phyloP scores from a whole-genome alignment of 192 early-diverging fungal genomes.

The Mortierella antarctica region DNA sequence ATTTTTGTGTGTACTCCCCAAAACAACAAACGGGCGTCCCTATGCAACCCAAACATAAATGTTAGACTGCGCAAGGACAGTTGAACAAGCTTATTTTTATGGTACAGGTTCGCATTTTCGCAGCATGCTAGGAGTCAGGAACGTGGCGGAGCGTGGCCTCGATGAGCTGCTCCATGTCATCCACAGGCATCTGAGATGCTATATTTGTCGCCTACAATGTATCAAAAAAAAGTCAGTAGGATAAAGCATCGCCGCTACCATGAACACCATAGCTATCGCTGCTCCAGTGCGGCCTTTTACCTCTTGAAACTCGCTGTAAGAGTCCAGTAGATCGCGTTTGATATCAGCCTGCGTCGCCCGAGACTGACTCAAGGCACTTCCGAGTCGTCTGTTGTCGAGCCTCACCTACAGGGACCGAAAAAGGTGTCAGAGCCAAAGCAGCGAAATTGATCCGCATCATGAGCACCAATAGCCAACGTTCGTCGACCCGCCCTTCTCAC shows the following conservation, averaged over 20 bases:
- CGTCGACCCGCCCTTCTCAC: not conserved
- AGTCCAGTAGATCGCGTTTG: slow-evolving; percentile 25
- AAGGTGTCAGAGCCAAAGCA: not conserved
- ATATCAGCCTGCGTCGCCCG: slow-evolving; percentile 37
- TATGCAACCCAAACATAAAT: not conserved
- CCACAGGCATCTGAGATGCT: slow-evolving; percentile 22
- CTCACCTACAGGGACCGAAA: slow-evolving; percentile 1
- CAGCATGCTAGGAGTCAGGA: slow-evolving; percentile 5
- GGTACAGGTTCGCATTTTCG: not conserved
- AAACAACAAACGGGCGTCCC: no score
- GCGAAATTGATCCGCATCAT: not conserved
- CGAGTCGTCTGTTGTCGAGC: slow-evolving; percentile 42
- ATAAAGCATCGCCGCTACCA: not conserved
- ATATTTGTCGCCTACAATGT: slow-evolving; percentile 18
- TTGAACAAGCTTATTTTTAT: not conserved
- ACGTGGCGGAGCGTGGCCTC: slow-evolving; percentile 4
- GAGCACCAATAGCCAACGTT: not conserved
- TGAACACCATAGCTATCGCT: not conserved
- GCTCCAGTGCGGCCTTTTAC: not conserved
- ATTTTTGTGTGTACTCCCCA: no score
- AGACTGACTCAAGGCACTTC: slow-evolving; percentile 31
- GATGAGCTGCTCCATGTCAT: slow-evolving; percentile 29
- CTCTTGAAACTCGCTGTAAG: slow-evolving; percentile 42
- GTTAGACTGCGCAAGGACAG: not conserved
- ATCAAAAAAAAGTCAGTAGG: not conserved